Base-by-base conservation (phyloP, 202 grass and related monocot species). In the Zizania palustris region DNA sequence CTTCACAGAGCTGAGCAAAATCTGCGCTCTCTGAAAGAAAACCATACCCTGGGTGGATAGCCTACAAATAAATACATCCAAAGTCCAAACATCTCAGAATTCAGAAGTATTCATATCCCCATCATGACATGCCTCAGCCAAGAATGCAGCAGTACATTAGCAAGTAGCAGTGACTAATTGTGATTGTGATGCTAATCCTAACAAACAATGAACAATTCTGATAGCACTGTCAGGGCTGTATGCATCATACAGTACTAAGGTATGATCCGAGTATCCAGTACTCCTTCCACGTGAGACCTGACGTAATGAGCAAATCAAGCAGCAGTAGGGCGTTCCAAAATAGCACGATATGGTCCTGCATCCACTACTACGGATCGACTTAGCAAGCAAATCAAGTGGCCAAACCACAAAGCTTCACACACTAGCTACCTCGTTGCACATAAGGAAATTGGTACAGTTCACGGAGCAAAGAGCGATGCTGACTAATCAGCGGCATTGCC, bases 11-110 rank as follows among this genome's bases (percentile, higher is more conserved):
- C 51, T 93, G 89, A 0, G 91, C 94, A 39, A 97, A 97, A 71
- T 93, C 89, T 60, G 95, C 91, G 71, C 95, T 97, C 56, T 97
- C 95, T 38, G 95, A 97, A 43, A 97, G 95, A 82, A 97, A 97
- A 58, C 95, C 95, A 13, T 97, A 97, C 9, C 95, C 95, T 11
- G 95, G 95, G 48, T 97, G 95, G 60, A 94, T 86, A 45, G 91
- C 95, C 94, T 97, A 43, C 71, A 75, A 75, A 3, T 6, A 63
- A 63, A 58, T 40, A 41, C 22, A 63, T 35, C 33, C 9, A 63
- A 13, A 64, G 55, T 35, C 33, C 9, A 63, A 13, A 64, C 4
- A 69, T 12, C 7, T 61, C 54, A 80, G 65, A 8, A 57, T 60
- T 69, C 10, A 73, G 37, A 67, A 78, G 51, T 18, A 59, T 14